phyloP scores from a whole-genome alignment of 495 filamentous ascomycete species.

The Aspergillus taichungensis region DNA sequence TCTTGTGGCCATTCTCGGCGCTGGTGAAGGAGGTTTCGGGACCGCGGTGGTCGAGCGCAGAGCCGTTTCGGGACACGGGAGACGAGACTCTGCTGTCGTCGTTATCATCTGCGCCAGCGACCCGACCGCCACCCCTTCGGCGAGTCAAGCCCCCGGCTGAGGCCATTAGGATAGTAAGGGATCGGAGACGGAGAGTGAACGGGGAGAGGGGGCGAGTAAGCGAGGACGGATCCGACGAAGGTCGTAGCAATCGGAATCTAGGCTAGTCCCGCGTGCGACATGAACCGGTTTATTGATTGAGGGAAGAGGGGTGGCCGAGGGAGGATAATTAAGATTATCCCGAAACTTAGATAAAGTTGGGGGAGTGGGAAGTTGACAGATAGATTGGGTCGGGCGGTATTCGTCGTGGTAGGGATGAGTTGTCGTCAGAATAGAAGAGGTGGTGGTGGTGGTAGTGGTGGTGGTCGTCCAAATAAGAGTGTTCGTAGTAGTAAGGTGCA shows the following conservation, averaged over 20 bases:
- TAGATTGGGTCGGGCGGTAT: too few species aligned
- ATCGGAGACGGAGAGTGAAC: conserved; percentile 6
- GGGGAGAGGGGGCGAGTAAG: conserved; percentile 5
- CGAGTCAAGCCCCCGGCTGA: conserved; percentile 66
- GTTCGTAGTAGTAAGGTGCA: too few species aligned
- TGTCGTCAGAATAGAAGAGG: too few species aligned
- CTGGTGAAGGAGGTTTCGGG: conserved; percentile 90
- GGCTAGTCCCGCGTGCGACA: conserved; percentile 22
- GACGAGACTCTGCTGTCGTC: conserved; percentile 64
- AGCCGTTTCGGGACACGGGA: conserved; percentile 50
- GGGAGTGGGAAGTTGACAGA: too few species aligned
- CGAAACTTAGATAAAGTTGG: conserved; percentile 4
- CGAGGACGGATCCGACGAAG: conserved; percentile 1
- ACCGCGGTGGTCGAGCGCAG: conserved; percentile 52
- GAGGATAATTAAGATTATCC: conserved; percentile 3
- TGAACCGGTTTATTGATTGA: conserved; percentile 4
- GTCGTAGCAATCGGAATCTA: conserved; percentile 13
- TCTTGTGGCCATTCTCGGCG: conserved; percentile 95
- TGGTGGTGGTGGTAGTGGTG: too few species aligned
- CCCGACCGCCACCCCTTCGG: conserved; percentile 62
- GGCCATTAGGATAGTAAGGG: conserved; percentile 42
- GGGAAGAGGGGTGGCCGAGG: not conserved
- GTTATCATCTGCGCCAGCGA: conserved; percentile 44
- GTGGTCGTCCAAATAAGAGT: too few species aligned
- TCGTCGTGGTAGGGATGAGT: too few species aligned